phyloP scores from a whole-genome alignment of 2,329 filamentous ascomycete genomes.

The Lachnellula cervina region DNA sequence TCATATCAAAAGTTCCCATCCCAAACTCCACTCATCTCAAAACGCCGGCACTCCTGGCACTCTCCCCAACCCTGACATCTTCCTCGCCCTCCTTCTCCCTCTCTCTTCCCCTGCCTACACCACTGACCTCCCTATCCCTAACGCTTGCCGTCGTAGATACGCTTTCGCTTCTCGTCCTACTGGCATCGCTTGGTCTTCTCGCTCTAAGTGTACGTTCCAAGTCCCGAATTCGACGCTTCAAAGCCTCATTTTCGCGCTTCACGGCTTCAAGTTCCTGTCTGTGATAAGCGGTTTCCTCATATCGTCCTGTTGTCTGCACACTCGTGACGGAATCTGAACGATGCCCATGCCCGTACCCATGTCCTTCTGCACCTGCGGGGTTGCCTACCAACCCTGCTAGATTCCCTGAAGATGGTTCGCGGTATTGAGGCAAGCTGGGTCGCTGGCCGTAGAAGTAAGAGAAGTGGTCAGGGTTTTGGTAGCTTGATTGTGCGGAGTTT shows the following conservation, averaged over 20 bases:
- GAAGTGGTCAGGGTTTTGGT: constrained; percentile 29
- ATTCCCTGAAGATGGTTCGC: constrained; percentile 23
- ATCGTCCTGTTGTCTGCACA: constrained; percentile 52
- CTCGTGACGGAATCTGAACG: constrained; percentile 33
- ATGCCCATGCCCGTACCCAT: background rate
- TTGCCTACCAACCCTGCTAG: constrained; percentile 1
- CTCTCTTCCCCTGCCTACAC: constrained; percentile 31
- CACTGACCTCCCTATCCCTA: constrained; percentile 18
- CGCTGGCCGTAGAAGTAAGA: constrained; percentile 27
- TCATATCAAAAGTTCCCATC: no score
- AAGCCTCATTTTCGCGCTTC: constrained; percentile 58
- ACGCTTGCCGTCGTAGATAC: constrained; percentile 49
- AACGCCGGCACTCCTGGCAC: constrained; percentile 47
- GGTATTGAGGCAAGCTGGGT: constrained; percentile 20
- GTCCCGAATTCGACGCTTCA: constrained; percentile 58
- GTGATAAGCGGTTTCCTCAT: constrained; percentile 58
- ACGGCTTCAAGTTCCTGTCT: constrained; percentile 55
- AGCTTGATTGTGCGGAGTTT: constrained; percentile 19
- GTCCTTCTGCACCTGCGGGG: background rate
- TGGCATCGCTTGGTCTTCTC: constrained; percentile 36
- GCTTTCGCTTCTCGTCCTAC: constrained; percentile 47
- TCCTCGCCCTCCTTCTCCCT: constrained; percentile 44
- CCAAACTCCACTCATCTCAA: constrained; percentile 4
- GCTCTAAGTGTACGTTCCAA: constrained; percentile 49
- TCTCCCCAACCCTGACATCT: constrained; percentile 57